These are phyloP conservation scores for Heimioporus retisporus DNA, from an alignment of 1,284 basidiomycete genomes.

Conservation along the genomic window DNA sequence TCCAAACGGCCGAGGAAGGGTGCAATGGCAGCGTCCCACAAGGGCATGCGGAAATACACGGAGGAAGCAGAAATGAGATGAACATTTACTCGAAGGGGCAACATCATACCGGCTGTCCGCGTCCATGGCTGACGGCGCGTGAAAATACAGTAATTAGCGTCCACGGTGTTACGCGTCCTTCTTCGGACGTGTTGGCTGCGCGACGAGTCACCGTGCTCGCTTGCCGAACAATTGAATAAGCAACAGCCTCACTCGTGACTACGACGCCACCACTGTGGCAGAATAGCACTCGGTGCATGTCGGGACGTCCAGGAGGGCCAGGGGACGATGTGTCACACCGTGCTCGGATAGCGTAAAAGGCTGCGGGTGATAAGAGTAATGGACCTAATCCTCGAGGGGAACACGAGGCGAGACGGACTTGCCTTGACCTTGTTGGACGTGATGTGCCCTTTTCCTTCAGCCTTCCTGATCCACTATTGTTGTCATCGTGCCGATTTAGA, in stretches of 20 bases:
- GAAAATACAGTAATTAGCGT: conserved; percentile 7
- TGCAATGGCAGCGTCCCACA: conserved; percentile 3
- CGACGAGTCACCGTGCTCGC: background rate
- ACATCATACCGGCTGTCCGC: conserved; percentile 17
- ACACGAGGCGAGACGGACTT: conserved; percentile 26
- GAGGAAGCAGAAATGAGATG: conserved; percentile 10
- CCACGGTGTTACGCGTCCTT: background rate
- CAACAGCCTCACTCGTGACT: too few relatives aligned
- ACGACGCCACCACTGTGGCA: too few relatives aligned
- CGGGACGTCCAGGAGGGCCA: conserved; percentile 1
- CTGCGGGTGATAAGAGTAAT: conserved; percentile 26
- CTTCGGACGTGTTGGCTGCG: background rate
- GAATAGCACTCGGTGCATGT: too few relatives aligned
- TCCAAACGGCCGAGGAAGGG: conserved; percentile 11
- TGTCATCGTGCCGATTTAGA: too few relatives aligned
- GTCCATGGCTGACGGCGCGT: conserved; percentile 4
- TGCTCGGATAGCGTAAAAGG: conserved; percentile 25
- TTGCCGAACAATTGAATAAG: too few relatives aligned
- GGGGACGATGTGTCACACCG: conserved; percentile 9
- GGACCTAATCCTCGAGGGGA: conserved; percentile 22
- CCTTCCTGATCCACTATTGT: too few relatives aligned
- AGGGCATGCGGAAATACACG: conserved; percentile 13
- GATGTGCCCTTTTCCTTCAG: too few relatives aligned
- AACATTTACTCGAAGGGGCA: conserved; percentile 11
- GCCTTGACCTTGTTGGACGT: background rate